Base-by-base conservation (phyloP, 768 basidiomycete species). In the Infundibulicybe gibba region DNA sequence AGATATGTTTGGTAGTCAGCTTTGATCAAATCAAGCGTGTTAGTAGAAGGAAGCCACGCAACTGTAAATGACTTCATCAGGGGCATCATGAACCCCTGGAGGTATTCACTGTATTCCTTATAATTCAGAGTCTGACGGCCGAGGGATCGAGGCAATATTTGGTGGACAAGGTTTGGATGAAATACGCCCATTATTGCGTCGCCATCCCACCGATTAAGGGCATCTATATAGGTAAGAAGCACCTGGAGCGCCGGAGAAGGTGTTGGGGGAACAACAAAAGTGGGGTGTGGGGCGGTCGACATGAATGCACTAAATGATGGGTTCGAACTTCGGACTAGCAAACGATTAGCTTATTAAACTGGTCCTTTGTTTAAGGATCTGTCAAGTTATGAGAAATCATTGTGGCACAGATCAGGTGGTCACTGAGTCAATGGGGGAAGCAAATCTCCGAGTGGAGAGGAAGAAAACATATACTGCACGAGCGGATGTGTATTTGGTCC, bases 91-190 rank as follows among this genome's bases (percentile, higher is more conserved):
- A n/a, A n/a, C 10, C 54, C 59, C 38, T 49, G 54, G 45, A 65
- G 55, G 43, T 67, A 69, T 14, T 62, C 57, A 25, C 54, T 44
- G 49, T 68, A 70, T 40, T 64, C 60, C 15, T 59, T 56, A 47
- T 67, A 69, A 48, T 60, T 66, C 32, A 68, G 56, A 14, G 69
- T 63, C 9, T 67, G 68, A 40, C 65, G 58, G 37, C 60, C 61
- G 19, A 71, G 49, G 13, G 63, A 63, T 17, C 56, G 50, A 2
- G 70, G 70, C 9, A 71, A 51, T 40, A 67, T 68, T 4, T 63
- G 60, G 46, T 70, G 68, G 37, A 65, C 65, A 8, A 72, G 58
- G 25, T 49, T 42, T 1, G 62, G 59, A 51, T 68, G 64, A 45
- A 70, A 68, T 31, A 62, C 58, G 10, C 57, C 53, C 16, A 64